Base-by-base conservation (phyloP, 306 rosid species). In the Cucurbita argyrosperma region DNA sequence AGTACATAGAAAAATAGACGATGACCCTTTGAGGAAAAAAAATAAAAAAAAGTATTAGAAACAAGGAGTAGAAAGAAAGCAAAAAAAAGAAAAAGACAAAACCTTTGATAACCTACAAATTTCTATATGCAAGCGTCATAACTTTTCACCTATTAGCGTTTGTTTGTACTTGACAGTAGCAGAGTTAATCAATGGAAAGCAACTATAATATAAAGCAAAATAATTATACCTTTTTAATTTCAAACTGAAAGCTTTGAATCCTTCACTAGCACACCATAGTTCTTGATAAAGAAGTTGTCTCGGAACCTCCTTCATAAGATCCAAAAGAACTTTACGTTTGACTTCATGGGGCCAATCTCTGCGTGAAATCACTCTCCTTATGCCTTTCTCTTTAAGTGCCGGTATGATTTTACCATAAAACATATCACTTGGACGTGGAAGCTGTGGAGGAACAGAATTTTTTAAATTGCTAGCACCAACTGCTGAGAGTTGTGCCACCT, bases 291-390 rank as follows among this genome's bases (percentile, higher is more conserved):
- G 96, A 86, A 92, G 98, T 76, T 90, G 84, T 78, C 83, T 82
- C 10, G 98, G 98, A 77, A 89, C 91, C 79, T 92, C 98, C 85
- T 90, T 84, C 90, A 92, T 92, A 79, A 92, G 96, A 82, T 92
- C 98, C 75, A 90, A 80, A 76, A 90, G 90, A 82, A 92, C 98
- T 83, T 90, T 92, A 72, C 88, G 84, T 82, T 92, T 92, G 78
- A 92, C 98, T 82, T 92, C 98, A 74, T 87, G 96, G 72, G 98
- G 98, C 98, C 98, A 92, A 79, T 92, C 98, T 82, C 98, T 90
- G 67, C 98, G 88, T 75, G 96, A 92, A 85, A 92, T 90, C 83
- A 92, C 98, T 87, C 98, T 90, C 80, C 89, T 90, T 78, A 92
- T 92, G 78, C 98, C 98, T 85, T 92, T 92, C 85, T 92, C 98